Percentiles rank a stretch among this genome's conserved stretches.
These are phyloP conservation scores for Venturia aucupariae DNA, from an alignment of 2,329 filamentous ascomycete species.

Conservation along the genomic window DNA sequence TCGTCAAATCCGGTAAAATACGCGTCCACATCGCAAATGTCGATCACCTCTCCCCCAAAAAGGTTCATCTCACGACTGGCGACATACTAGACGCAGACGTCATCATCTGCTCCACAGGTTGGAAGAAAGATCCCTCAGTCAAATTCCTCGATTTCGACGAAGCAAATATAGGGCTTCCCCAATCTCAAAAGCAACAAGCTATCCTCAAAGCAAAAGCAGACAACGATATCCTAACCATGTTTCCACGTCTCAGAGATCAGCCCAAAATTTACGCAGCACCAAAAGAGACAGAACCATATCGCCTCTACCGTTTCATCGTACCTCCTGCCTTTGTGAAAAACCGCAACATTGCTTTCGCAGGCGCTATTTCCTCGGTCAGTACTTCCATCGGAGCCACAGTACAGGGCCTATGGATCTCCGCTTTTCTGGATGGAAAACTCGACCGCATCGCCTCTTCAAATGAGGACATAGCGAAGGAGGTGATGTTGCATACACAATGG, in stretches of 20 bases:
- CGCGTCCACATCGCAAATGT: constrained; percentile 49
- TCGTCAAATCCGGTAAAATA: constrained; percentile 46
- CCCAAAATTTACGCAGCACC: constrained; percentile 23
- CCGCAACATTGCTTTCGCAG: constrained; percentile 33
- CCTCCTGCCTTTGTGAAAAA: constrained; percentile 26
- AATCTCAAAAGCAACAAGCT: constrained; percentile 19
- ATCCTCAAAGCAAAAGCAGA: constrained; percentile 31
- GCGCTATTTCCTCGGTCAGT: constrained; percentile 29
- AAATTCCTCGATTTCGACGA: constrained; percentile 32
- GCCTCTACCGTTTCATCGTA: constrained; percentile 36
- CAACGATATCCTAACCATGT: constrained; percentile 42
- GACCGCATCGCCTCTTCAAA: constrained; percentile 16
- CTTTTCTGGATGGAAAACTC: constrained; percentile 51
- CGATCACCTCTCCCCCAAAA: constrained; percentile 34
- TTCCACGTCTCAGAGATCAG: constrained; percentile 45
- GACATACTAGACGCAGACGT: constrained; percentile 38
- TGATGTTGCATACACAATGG: constrained; percentile 25
- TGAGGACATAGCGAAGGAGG: constrained; percentile 20
- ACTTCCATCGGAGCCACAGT: constrained; percentile 30
- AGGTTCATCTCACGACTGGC: constrained; percentile 41
- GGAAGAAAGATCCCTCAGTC: constrained; percentile 43
- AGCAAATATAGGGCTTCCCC: constrained; percentile 18
- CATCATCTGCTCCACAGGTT: constrained; percentile 49
- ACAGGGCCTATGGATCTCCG: constrained; percentile 42
- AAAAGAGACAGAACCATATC: constrained; percentile 20